Evolutionary conservation across 73 alveolate genomes (phyloP), one percentile per base, ranked within the genome.

Genomic region (Tetrahymena malaccensis): DNA sequence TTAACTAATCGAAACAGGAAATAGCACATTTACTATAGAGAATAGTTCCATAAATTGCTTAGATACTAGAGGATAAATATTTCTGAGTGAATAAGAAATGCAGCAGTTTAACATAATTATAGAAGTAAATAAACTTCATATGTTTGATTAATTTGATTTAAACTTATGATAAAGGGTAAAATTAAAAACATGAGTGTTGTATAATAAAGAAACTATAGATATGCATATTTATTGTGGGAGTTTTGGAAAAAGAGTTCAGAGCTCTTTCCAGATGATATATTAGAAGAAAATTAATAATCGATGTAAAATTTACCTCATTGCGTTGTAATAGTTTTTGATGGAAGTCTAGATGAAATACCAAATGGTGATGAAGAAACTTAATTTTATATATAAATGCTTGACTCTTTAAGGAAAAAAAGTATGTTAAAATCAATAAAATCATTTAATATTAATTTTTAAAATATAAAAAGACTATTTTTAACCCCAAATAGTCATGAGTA

Each of bases 211-310:
- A 89, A 55, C n/a, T 89, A 89, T 89, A 95, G 97, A 50, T 95
- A 95, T 95, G 97, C 95, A 16, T 89, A 95, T 85, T 85, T 43
- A 38, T 85, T 95, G 31, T 95, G 97, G 97, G 97, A 95, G 43
- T 95, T 95, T 43, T 95, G 97, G 97, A 95, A 95, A 85, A 55
- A 85, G 93, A 94, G 94, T 21, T 43, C 93, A 21, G 97, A 85
- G 37, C 38, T 95, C 31, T 95, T 95, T 58, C 97, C 97, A 43
- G 43, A 43, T 33, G 95, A 89, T 50, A 95, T 95, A 21, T 70
- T 95, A 27, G 84, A 84, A 56, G 35, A 55, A n/a, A 40, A 70
- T 31, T 33, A 40, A 70, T 70, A n/a, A 9, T 27, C 44, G 15
- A 0, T 70, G 10, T 7, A 17, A 19, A 85, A 31, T 44, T 55